These are phyloP conservation scores for Incumbomyces lentus DNA, from an alignment of 2,329 filamentous ascomycete genomes.

Conservation along the genomic window DNA sequence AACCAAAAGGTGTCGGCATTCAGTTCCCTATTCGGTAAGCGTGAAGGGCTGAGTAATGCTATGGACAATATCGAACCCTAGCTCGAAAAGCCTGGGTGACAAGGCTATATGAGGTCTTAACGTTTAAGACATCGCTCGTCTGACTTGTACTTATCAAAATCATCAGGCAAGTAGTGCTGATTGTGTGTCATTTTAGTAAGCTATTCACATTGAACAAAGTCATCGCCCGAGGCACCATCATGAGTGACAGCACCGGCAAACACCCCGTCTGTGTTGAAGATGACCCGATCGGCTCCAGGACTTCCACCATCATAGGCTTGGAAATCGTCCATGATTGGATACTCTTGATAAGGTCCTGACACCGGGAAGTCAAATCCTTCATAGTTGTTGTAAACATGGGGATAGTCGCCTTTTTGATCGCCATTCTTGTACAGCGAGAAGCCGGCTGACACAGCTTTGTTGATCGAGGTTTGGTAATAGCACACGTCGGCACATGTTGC, in stretches of 20 bases:
- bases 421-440: slow-evolving; percentile 43
- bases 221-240: slow-evolving; percentile 56
- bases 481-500: slow-evolving; percentile 43
- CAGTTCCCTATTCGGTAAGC: too few species aligned
- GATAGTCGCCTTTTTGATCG: slow-evolving; percentile 43
- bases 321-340: slow-evolving; percentile 45
- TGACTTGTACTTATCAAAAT: too few species aligned
- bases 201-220: slow-evolving; percentile 52
- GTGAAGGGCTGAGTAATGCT: too few species aligned
- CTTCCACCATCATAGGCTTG: slow-evolving; percentile 45
- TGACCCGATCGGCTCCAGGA: slow-evolving; percentile 57
- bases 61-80: too few species aligned
- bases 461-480: slow-evolving; percentile 43
- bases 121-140: too few species aligned
- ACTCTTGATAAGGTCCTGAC: slow-evolving; percentile 52
- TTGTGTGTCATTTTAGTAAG: neutral
- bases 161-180: neutral
- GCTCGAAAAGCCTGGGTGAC: too few species aligned
- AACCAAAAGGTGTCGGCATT: too few species aligned
- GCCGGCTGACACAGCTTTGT: slow-evolving; percentile 31
- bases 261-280: slow-evolving; percentile 48
- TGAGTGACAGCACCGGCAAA: slow-evolving; percentile 59
- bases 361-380: slow-evolving; percentile 53
- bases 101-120: too few species aligned
- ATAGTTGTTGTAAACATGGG: slow-evolving; percentile 53